phyloP scores from a whole-genome alignment of 768 basidiomycete species.

The Crucibulum laeve region DNA sequence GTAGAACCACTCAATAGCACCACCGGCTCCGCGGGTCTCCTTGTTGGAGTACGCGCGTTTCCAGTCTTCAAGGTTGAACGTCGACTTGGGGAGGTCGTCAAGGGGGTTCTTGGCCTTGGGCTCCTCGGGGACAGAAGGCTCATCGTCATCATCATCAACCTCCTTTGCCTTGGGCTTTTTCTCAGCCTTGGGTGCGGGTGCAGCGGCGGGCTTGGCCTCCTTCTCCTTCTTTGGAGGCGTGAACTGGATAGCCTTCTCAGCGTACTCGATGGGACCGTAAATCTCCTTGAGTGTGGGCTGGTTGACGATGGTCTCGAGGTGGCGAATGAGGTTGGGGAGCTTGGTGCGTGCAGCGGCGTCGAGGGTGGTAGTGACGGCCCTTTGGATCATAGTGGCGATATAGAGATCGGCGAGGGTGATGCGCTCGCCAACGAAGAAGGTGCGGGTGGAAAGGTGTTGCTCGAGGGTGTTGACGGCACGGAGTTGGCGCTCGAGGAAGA shows the following conservation, averaged over 20 bases:
- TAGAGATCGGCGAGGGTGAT: slow-evolving; percentile 89
- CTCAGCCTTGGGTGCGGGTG: slow-evolving; percentile 50
- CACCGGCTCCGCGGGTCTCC: slow-evolving; percentile 83
- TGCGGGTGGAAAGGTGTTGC: slow-evolving; percentile 66
- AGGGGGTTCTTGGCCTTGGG: slow-evolving; percentile 95
- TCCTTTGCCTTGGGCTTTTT: slow-evolving; percentile 61
- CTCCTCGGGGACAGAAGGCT: slow-evolving; percentile 65
- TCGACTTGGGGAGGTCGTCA: slow-evolving; percentile 83
- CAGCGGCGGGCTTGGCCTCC: slow-evolving; percentile 51
- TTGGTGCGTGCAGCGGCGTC: slow-evolving; percentile 65
- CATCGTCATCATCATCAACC: slow-evolving; percentile 76
- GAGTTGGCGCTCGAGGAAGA: slow-evolving; percentile 46
- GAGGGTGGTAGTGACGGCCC: slow-evolving; percentile 49
- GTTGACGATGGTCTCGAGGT: slow-evolving; percentile 83
- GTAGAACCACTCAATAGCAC: slow-evolving; percentile 95
- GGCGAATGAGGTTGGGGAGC: slow-evolving; percentile 76
- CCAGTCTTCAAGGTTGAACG: slow-evolving; percentile 93
- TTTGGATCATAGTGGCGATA: slow-evolving; percentile 56
- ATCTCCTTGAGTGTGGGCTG: slow-evolving; percentile 71
- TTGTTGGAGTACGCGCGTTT: slow-evolving; percentile 97
- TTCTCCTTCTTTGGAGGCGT: slow-evolving; percentile 79
- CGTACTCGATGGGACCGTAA: slow-evolving; percentile 55
- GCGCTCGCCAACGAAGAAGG: slow-evolving; percentile 91
- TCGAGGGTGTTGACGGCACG: slow-evolving; percentile 68
- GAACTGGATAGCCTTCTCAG: slow-evolving; percentile 70